Conservation (phyloP, 176 grass and related monocot genomes). For the Stipa capillata region DNA sequence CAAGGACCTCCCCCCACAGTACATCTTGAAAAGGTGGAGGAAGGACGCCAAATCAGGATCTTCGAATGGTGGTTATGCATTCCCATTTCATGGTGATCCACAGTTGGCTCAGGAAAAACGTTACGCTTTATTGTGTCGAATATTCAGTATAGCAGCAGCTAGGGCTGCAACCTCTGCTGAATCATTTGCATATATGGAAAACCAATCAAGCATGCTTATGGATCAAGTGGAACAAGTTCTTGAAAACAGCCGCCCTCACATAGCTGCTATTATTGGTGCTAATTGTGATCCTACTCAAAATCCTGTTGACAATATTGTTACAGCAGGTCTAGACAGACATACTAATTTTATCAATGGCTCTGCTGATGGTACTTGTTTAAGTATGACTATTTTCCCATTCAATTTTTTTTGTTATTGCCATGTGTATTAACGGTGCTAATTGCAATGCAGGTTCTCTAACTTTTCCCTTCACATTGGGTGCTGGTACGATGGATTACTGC, state of each 20-base stretch:
- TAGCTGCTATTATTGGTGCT: slow-evolving; percentile 36
- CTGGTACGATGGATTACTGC: slow-evolving; percentile 47
- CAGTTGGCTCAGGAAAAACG: slow-evolving; percentile 37
- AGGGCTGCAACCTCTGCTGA: slow-evolving; percentile 51
- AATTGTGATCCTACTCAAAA: slow-evolving; percentile 40
- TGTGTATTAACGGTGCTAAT: slow-evolving; percentile 5
- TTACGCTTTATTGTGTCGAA: slow-evolving; percentile 47
- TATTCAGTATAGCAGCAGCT: slow-evolving; percentile 69
- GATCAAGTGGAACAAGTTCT: slow-evolving; percentile 72
- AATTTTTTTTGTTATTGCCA: not conserved
- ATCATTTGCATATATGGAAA: slow-evolving; percentile 63
- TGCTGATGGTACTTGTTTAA: slow-evolving; percentile 51
- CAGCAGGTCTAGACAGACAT: slow-evolving; percentile 57
- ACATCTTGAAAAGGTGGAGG: slow-evolving; percentile 83
- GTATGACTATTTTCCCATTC: not conserved
- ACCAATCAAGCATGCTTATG: slow-evolving; percentile 50
- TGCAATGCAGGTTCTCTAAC: slow-evolving; percentile 62
- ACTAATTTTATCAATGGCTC: slow-evolving; percentile 51
- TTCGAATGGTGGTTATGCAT: slow-evolving; percentile 29
- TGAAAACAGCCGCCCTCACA: slow-evolving; percentile 47
- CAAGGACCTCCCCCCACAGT: slow-evolving; percentile 67
- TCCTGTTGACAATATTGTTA: slow-evolving; percentile 60
- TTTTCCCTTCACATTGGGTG: slow-evolving; percentile 64
- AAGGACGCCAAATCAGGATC: slow-evolving; percentile 64
- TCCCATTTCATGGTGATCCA: slow-evolving; percentile 42